Evolutionary conservation across 805 yeast genomes (phyloP), one percentile per base, ranked within the genome.

Genomic region (Maudiozyma barnettii): DNA sequence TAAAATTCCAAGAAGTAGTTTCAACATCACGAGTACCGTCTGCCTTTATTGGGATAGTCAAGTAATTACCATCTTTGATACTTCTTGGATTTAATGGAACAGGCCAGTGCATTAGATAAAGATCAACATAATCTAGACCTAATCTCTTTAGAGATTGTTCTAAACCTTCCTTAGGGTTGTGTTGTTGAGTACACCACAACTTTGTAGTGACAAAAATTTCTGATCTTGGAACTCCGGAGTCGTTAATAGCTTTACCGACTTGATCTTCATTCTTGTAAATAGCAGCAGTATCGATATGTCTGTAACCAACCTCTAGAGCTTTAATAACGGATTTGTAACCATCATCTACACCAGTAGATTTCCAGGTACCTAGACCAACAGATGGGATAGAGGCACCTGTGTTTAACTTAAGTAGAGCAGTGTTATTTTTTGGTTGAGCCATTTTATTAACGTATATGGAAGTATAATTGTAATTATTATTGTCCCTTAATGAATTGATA

Each of bases 51-150:
- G 79, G 78, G 46, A 63, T 44, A 12, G 47, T 35, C 43, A 65
- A 43, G 20, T 54, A 54, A 41, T 61, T 57, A 5, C 68, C 70
- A 39, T 67, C 69, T 45, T 61, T 63, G 41, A 60, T 67, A 21
- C 64, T 68, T 56, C 67, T 71, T 40, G 71, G 65, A 52, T 61
- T 74, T 49, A 76, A 63, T 12, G 82, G 69, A 39, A 76, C 75
- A 5, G 95, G 95, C 95, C 95, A 87, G 66, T 87, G 95, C 62
- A 86, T 74, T 59, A 87, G 72, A 61, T 81, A 80, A 49, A 87
- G 68, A 61, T 87, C 95, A 45, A 87, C 82, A 58, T 87, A 87
- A 44, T 82, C 91, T 54, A 84, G 59, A 0, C 80, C 81, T 51
- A 86, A 70, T 58, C 81, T 78, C 54, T 72, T 56, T 57, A 86